These are phyloP conservation scores for Fragilariopsis cylindrus DNA, from an alignment of 108 stramenopile genomes.

Conservation along the genomic window DNA sequence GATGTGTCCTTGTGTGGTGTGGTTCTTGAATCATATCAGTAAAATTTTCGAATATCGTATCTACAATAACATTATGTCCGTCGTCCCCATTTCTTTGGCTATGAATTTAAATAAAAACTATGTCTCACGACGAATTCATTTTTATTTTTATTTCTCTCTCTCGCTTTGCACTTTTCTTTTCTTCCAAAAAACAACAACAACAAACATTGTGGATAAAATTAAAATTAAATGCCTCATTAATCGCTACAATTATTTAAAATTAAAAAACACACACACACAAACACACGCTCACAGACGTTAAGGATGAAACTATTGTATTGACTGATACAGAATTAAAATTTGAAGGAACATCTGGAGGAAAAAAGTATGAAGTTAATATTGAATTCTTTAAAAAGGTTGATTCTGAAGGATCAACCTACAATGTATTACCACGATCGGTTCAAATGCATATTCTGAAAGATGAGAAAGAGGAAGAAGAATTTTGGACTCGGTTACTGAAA, in stretches of 20 bases:
- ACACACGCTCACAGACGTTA: conserved; percentile 90
- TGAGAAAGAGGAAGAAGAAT: conserved; percentile 70
- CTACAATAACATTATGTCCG: too few species aligned
- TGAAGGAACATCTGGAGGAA: conserved; percentile 71
- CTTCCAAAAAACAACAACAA: not conserved
- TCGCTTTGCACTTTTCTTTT: not conserved
- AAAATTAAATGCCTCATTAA: too few species aligned
- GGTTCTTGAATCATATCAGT: too few species aligned
- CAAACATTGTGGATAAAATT: too few species aligned
- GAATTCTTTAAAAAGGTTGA: conserved; percentile 88
- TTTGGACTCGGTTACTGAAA: conserved; percentile 89
- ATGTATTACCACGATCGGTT: conserved; percentile 87
- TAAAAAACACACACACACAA: not conserved
- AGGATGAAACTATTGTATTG: conserved; percentile 86
- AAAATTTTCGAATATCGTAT: too few species aligned
- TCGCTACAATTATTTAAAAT: too few species aligned
- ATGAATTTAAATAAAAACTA: not conserved
- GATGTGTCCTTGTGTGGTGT: too few species aligned
- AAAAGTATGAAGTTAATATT: conserved; percentile 86
- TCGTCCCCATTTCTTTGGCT: too few species aligned
- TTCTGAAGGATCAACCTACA: conserved; percentile 87
- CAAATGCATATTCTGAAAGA: conserved; percentile 93
- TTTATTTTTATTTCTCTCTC: not conserved
- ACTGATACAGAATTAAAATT: conserved; percentile 82
- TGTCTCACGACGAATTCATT: not conserved